Base-by-base conservation (phyloP, 441 rosid genomes). In the Adansonia madagascariensis region DNA sequence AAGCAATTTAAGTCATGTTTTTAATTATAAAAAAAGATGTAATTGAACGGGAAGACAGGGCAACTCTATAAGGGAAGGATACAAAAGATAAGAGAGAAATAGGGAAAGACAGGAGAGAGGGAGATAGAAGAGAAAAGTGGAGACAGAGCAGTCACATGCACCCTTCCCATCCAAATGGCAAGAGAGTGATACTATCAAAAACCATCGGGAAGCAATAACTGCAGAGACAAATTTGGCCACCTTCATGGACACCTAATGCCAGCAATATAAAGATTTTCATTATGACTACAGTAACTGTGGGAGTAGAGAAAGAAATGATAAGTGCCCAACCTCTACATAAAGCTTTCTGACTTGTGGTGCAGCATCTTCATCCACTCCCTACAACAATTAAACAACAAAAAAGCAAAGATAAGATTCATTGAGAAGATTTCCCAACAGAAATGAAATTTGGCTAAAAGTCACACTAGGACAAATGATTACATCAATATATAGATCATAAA, bases 361-460 rank as follows among this genome's bases (percentile, higher is more conserved):
- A 20, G 92, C 86, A 85, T 92, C 97, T 79, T 91, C 98, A 86
- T 96, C 99, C 84, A 92, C 86, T 76, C 98, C 98, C 98, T 96
- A 77, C 20, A 77, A 80, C 57, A 78, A 79, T 75, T 39, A 82
- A 67, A 80, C 70, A 78, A 68, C 31, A 75, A 24, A 81, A 57
- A 70, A 20, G 41, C 69, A 77, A 64, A 60, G 82, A 74, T 61
- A 69, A 76, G 63, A 72, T 60, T 67, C 69, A 80, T 22, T 56
- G 63, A 17, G 31, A 79, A 71, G 71, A 77, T 73, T 47, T 18
- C 53, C 49, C n/a, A 49, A 18, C 55, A 62, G 41, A 55, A 44
- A 63, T 55, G 76, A 80, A 67, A 31, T 44, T n/a, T 52, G 43
- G 53, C 49, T 46, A 2, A 75, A 47, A 71, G 59, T 75, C 75